Evolutionary conservation across 31 red algal species (phyloP), one percentile per base, ranked within the genome.

Genomic region (Endocladia muricata): DNA sequence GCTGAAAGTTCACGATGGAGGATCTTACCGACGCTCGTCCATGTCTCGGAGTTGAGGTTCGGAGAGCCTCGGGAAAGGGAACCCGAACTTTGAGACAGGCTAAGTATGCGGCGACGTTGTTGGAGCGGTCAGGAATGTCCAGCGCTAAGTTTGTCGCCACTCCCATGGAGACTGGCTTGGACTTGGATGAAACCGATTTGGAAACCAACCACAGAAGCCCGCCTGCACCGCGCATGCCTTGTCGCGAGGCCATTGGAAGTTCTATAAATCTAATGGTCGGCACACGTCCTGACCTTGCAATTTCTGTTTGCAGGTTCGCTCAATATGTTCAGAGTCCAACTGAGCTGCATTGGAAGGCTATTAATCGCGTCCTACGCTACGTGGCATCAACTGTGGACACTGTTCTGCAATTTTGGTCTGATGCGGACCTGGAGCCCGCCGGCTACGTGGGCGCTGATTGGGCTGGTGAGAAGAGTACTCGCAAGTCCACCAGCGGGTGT

Each of bases 401-500:
- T 21, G 37, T 37, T 22, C 4, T 51, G 22, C 19, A 25, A 7
- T 52, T 30, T 22, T 6, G 19, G 7, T 13, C 23, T 31, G 36
- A 48, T 19, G 51, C 23, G 4, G 25, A 6, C 23, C 3, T 41
- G 21, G 34, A 48, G 26, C 1, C 63, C 30, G 9, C 0, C 17
- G 55, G 55, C n/a, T 77, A 62, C 1, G 30, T 57, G 0, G 55
- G 63, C 28, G 0, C 42, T 2, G 54, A 64, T 42, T 77, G 54
- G 29, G 55, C 52, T 37, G 48, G 74, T 4, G 74, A 63, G 29
- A 0, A 23, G 37, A 39, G 19, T n/a, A 28, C 29, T 62, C 2
- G 33, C 19, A 77, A 36, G 57, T 77, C 55, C 19, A 39, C 34
- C 0, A 77, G 74, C 29, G 74, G 74, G 4, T 77, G n/a, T 1